phyloP scores from a whole-genome alignment of 2,329 filamentous ascomycete species.

The Botrytis paeoniae region DNA sequence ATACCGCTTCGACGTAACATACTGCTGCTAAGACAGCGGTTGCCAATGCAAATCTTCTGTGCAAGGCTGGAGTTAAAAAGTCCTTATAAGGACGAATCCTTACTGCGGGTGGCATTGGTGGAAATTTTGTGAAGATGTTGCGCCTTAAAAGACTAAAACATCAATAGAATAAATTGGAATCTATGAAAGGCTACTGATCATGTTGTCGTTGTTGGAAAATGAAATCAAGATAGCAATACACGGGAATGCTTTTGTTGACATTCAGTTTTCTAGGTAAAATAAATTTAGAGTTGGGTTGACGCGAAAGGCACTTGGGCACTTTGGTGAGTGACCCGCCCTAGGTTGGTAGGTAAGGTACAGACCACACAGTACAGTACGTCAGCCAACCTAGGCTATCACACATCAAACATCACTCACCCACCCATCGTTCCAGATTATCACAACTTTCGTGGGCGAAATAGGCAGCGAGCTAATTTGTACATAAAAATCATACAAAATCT shows the following conservation, averaged over 20 bases:
- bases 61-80: conserved; percentile 83
- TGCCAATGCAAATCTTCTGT: conserved; percentile 80
- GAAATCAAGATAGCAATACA: conserved; percentile 10
- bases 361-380: conserved; percentile 18
- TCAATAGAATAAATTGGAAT: background rate
- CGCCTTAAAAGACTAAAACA: background rate
- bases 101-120: conserved; percentile 36
- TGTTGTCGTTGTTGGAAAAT: conserved; percentile 23
- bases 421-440: background rate
- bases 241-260: conserved; percentile 29
- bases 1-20: conserved; percentile 70
- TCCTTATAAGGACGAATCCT: conserved; percentile 52
- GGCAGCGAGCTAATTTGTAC: conserved; percentile 14
- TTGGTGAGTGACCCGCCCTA: conserved; percentile 2
- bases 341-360: conserved; percentile 1
- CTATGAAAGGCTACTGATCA: conserved; percentile 24
- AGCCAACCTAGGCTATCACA: background rate
- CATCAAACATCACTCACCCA: background rate
- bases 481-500: background rate
- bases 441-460: conserved; percentile 20
- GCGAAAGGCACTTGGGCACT: conserved; percentile 5
- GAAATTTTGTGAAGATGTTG: background rate
- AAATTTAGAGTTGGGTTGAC: conserved; percentile 20
- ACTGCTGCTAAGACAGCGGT: conserved; percentile 65
- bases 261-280: conserved; percentile 29